phyloP scores from a whole-genome alignment of 306 rosid genomes.

The Betula pendula region DNA sequence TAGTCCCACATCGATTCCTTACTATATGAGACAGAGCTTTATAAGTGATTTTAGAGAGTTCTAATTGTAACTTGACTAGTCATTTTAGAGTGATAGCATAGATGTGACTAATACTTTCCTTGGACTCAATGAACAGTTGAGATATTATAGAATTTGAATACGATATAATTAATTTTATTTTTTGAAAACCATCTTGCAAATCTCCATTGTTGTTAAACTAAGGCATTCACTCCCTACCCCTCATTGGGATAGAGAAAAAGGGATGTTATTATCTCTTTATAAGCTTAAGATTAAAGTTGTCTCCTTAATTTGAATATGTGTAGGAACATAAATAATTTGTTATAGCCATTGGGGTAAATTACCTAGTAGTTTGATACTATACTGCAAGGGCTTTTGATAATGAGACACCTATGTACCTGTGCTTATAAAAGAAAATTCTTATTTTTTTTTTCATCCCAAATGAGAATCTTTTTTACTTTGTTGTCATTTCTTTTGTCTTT shows the following conservation, averaged over 20 bases:
- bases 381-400: background rate
- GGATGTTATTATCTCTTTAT: background rate
- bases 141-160: background rate
- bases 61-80: too few species aligned
- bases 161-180: background rate
- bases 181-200: background rate
- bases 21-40: too few species aligned
- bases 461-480: background rate
- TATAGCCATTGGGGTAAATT: background rate
- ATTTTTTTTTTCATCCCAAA: background rate
- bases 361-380: background rate
- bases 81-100: too few species aligned
- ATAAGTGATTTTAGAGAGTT: too few species aligned
- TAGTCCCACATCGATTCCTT: too few species aligned
- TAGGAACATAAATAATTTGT: background rate
- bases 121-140: background rate
- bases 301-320: background rate
- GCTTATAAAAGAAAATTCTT: background rate
- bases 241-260: background rate
- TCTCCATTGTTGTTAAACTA: background rate
- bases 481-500: background rate
- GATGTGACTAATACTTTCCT: background rate
- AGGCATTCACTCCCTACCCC: background rate
- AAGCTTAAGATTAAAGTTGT: background rate
- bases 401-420: background rate